phyloP scores from a whole-genome alignment of 2,329 filamentous ascomycete genomes.

The Coniochaeta ligniaria region DNA sequence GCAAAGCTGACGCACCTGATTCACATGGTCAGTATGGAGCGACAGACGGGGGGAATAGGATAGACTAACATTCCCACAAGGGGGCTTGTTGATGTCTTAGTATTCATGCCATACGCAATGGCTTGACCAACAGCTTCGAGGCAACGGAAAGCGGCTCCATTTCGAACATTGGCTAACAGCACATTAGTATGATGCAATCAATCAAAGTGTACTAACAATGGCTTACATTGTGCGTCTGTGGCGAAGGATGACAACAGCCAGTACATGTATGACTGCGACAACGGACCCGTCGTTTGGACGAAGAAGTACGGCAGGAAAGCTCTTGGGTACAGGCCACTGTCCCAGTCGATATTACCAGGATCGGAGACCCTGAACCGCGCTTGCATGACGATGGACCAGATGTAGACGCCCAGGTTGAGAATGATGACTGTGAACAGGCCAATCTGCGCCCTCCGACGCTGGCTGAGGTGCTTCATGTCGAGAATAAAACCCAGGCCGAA shows the following conservation, averaged over 20 bases:
- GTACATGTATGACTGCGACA: conserved; percentile 37
- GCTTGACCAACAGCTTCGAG: conserved; percentile 32
- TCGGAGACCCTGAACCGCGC: conserved; percentile 26
- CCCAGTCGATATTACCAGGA: conserved; percentile 38
- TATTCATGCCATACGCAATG: conserved; percentile 33
- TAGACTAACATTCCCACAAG: conserved; percentile 28
- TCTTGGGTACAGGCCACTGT: conserved; percentile 30
- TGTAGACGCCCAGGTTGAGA: conserved; percentile 39
- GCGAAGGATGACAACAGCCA: conserved; percentile 35
- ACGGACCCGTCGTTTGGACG: conserved; percentile 29
- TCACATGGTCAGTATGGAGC: background rate
- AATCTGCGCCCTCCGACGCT: conserved; percentile 35
- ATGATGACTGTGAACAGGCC: conserved; percentile 35
- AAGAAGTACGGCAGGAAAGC: conserved; percentile 41
- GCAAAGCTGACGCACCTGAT: conserved; percentile 28
- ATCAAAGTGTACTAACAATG: conserved; percentile 22
- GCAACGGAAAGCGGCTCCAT: conserved; percentile 31
- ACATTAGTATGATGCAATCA: conserved; percentile 10
- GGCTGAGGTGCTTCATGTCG: conserved; percentile 28
- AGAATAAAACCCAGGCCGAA: conserved; percentile 40
- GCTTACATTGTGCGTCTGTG: conserved; percentile 28
- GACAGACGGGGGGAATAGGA: background rate
- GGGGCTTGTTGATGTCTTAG: conserved; percentile 26
- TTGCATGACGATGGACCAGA: conserved; percentile 42
- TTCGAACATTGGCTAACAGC: conserved; percentile 28